A percentile compares a stretch with the other conserved stretches of the same genome.
phyloP scores from a whole-genome alignment of 805 yeast genomes.

The Brettanomyces naardenensis region DNA sequence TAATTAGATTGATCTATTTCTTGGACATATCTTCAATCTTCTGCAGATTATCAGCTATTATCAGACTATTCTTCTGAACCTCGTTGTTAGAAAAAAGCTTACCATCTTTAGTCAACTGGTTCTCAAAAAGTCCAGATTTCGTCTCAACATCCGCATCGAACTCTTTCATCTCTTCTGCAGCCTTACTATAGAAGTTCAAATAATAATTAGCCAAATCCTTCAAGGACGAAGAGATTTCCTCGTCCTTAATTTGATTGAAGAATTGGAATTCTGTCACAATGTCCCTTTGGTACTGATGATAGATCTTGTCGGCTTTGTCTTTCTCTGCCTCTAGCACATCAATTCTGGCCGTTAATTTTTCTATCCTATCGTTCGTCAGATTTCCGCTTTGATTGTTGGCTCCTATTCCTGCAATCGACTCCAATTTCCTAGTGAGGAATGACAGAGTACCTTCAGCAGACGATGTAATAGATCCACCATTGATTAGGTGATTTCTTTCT shows the following conservation, averaged over 20 bases:
- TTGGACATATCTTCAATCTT: neutral
- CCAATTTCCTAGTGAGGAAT: constrained; percentile 37
- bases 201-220: constrained; percentile 69
- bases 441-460: constrained; percentile 29
- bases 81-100: constrained; percentile 18
- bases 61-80: constrained; percentile 20
- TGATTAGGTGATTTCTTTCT: constrained; percentile 41
- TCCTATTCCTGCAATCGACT: constrained; percentile 33
- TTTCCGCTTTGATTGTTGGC: constrained; percentile 27
- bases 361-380: constrained; percentile 35
- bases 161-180: constrained; percentile 64
- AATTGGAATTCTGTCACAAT: constrained; percentile 45
- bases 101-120: constrained; percentile 15
- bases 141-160: constrained; percentile 9
- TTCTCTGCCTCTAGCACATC: constrained; percentile 38
- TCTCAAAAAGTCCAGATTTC: constrained; percentile 6
- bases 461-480: constrained; percentile 28
- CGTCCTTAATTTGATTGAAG: constrained; percentile 75
- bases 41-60: constrained; percentile 16
- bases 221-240: constrained; percentile 68
- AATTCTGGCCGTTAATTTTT: constrained; percentile 32
- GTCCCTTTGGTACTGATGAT: constrained; percentile 36
- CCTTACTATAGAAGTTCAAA: constrained; percentile 59
- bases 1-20: no score
- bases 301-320: constrained; percentile 34